Evolutionary conservation across 495 filamentous ascomycete genomes (phyloP).

Genomic region (Stereocaulon alpinum): DNA sequence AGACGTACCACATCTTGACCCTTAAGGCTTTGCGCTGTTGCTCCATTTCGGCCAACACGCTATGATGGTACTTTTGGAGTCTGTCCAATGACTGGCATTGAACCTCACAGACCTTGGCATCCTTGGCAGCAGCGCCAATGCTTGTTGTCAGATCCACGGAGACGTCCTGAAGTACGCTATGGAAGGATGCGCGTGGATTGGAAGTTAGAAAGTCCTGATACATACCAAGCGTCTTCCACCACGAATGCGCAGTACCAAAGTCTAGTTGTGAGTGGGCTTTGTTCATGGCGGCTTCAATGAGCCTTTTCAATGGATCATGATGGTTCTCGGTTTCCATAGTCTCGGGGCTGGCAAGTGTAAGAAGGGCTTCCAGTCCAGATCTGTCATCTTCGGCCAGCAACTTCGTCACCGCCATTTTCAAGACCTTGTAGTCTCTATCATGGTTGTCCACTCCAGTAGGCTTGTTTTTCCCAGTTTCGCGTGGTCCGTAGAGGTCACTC

Average conservation of each 20-base stretch:
- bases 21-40: slow-evolving; percentile 46
- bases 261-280: slow-evolving; percentile 3
- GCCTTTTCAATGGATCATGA: slow-evolving; percentile 2
- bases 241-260: slow-evolving; percentile 13
- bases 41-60: slow-evolving; percentile 23
- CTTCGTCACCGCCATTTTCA: slow-evolving; percentile 72
- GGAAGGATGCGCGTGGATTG: background rate
- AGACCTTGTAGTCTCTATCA: slow-evolving; percentile 49
- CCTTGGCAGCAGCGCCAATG: background rate
- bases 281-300: slow-evolving; percentile 8
- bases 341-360: background rate
- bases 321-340: background rate
- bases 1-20: slow-evolving; percentile 99
- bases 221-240: slow-evolving; percentile 13
- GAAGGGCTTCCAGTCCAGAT: background rate
- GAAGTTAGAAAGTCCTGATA: slow-evolving; percentile 3
- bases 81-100: slow-evolving; percentile 8
- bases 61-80: slow-evolving; percentile 26
- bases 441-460: background rate
- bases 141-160: slow-evolving; percentile 3
- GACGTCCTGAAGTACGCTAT: slow-evolving; percentile 1
- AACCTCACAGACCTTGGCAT: slow-evolving; percentile 2
- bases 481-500: background rate
- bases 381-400: slow-evolving; percentile 73
- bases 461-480: background rate